A percentile compares a stretch with the other conserved stretches of the same genome.
Conservation (phyloP, 2,329 filamentous ascomycete species). For the Nigrospora osmanthi region DNA sequence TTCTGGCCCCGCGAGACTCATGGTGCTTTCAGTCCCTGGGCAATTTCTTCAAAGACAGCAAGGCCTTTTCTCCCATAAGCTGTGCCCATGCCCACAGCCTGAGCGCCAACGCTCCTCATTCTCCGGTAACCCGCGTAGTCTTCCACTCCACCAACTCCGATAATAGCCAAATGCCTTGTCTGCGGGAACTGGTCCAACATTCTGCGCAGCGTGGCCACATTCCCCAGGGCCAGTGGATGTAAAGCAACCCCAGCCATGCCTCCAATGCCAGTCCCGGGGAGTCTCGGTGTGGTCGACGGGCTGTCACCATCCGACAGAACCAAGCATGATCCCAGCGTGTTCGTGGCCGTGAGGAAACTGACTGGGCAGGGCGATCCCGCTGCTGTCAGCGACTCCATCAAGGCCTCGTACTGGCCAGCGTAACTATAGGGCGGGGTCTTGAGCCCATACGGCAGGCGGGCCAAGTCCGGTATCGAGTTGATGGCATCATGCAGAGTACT, state of each 20-base stretch:
- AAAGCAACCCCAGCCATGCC: constrained; percentile 66
- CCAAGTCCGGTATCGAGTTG: background rate
- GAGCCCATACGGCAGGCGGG: constrained; percentile 44
- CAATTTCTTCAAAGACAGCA: constrained; percentile 53
- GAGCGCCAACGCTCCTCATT: constrained; percentile 61
- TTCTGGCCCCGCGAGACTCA: too few relatives aligned
- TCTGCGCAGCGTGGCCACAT: constrained; percentile 59
- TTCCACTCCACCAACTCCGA: constrained; percentile 67
- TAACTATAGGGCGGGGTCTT: constrained; percentile 76
- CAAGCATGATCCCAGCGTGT: constrained; percentile 64
- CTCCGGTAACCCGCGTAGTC: constrained; percentile 54
- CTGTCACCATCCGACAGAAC: constrained; percentile 32
- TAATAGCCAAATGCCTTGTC: constrained; percentile 50
- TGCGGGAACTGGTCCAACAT: constrained; percentile 43
- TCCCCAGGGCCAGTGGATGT: constrained; percentile 67
- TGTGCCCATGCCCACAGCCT: constrained; percentile 61
- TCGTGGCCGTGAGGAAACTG: constrained; percentile 66
- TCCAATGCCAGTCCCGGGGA: constrained; percentile 52
- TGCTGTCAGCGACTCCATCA: constrained; percentile 42
- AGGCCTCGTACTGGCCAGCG: constrained; percentile 50
- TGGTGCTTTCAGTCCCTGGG: background rate
- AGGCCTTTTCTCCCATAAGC: constrained; percentile 58
- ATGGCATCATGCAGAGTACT: constrained; percentile 26
- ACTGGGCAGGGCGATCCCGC: constrained; percentile 30
- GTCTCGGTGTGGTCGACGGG: constrained; percentile 28